Conservation (phyloP, 192 early-diverging fungal genomes). For the Phycomyces nitens region DNA sequence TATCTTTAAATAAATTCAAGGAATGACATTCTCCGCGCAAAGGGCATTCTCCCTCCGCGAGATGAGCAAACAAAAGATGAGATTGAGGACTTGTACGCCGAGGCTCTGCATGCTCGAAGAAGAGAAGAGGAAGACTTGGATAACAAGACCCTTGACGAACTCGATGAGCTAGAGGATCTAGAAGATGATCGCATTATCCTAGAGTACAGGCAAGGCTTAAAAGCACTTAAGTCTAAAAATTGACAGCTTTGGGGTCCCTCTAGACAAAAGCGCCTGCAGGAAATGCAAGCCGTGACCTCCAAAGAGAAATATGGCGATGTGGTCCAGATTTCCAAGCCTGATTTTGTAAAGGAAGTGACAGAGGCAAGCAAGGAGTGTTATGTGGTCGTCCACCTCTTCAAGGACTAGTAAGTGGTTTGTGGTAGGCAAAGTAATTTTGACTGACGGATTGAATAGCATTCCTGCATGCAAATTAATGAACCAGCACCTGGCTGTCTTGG, state of each 20-base stretch:
- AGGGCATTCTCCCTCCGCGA: slow-evolving; percentile 87
- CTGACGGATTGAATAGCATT: slow-evolving; percentile 40
- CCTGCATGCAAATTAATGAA: slow-evolving; percentile 86
- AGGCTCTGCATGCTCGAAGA: slow-evolving; percentile 57
- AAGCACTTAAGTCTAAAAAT: not conserved
- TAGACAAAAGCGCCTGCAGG: slow-evolving; percentile 78
- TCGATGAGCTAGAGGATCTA: slow-evolving; percentile 91
- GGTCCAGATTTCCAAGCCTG: slow-evolving; percentile 86
- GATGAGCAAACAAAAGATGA: slow-evolving; percentile 69
- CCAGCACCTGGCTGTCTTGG: slow-evolving; percentile 67
- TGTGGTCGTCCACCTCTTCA: slow-evolving; percentile 64
- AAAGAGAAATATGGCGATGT: slow-evolving; percentile 85
- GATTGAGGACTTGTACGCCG: slow-evolving; percentile 68
- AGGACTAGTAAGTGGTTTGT: slow-evolving; percentile 51
- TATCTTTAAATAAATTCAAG: slow-evolving; percentile 25
- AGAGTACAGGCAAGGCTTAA: slow-evolving; percentile 56
- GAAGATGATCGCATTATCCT: slow-evolving; percentile 85
- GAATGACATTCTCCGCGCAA: slow-evolving; percentile 92
- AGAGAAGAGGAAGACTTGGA: slow-evolving; percentile 59
- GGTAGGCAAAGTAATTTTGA: not conserved
- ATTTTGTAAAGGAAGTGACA: slow-evolving; percentile 86
- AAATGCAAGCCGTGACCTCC: slow-evolving; percentile 68
- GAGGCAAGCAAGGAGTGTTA: slow-evolving; percentile 77
- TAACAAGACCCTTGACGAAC: slow-evolving; percentile 70
- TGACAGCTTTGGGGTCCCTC: not conserved